Evolutionary conservation across 2,329 filamentous ascomycete genomes (phyloP), one percentile per base, ranked within the genome.

Genomic region (Dothideomycetes sp.): DNA sequence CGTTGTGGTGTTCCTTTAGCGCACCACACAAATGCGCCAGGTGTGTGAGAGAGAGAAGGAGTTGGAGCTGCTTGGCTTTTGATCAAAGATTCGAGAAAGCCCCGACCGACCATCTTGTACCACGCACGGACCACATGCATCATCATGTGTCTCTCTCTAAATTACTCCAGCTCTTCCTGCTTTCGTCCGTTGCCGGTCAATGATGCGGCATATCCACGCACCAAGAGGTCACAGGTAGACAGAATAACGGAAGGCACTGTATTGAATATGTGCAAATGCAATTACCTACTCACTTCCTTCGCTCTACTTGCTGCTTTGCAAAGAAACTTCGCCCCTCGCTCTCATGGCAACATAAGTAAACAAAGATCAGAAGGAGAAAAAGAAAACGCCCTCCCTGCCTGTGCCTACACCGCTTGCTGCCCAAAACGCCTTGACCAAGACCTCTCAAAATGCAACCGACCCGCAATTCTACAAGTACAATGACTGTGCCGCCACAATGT

Each of bases 401-500:
- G 27, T 31, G 35, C 35, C 30, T 39, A 23, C 10, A 23, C 15
- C 35, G 35, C 27, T 28, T 29, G 20, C 7, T 23, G 19, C 27
- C 27, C 27, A 30, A 39, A 28, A 39, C 35, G 27, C 35, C 35
- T 8, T 23, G 9, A 18, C 9, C 29, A 41, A 33, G 16, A 32
- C 17, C 10, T 15, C 6, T 33, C 37, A 27, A 8, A 22, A 40
- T 32, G 37, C 29, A 33, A 33, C 23, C 23, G 20, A 23, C 18
- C 25, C 18, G 18, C 32, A 5, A 11, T 11, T 12, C 40, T 78
- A 91, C 60, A 95, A 71, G 60, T 95, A 96, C 62, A 96, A 68
- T 53, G 84, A 93, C 68, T 95, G 88, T 33, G 89, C 86, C 17
- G 89, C 87, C 45, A 98, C 89, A 60, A 98, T 88, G 60, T 96